Conservation (phyloP, 192 early-diverging fungal genomes). For the Backusella tuberculispora region DNA sequence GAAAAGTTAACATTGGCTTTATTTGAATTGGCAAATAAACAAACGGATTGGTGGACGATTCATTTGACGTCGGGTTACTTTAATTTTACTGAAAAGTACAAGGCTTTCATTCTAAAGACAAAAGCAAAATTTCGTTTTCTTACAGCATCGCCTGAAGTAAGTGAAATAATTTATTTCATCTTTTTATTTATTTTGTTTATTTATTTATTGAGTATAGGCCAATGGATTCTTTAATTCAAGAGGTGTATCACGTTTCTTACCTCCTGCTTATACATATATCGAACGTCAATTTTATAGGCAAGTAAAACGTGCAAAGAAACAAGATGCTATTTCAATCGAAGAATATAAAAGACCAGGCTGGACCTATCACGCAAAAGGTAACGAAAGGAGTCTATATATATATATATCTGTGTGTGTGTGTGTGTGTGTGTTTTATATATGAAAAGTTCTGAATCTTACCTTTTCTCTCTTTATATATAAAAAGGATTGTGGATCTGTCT, state of each 20-base stretch:
- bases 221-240: constrained; percentile 90
- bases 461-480: not conserved
- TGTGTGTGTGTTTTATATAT: not conserved
- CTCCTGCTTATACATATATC: constrained; percentile 89
- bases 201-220: constrained; percentile 55
- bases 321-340: constrained; percentile 62
- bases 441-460: not conserved
- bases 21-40: constrained; percentile 54
- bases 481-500: constrained; percentile 79
- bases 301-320: constrained; percentile 45
- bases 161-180: not conserved
- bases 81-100: constrained; percentile 81
- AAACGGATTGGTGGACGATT: constrained; percentile 57
- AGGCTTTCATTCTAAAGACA: constrained; percentile 62
- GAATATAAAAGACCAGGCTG: constrained; percentile 84
- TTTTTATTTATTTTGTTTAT: not conserved
- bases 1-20: constrained; percentile 64
- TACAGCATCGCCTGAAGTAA: constrained; percentile 86
- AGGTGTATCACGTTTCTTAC: constrained; percentile 87
- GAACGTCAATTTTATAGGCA: constrained; percentile 70
- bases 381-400: not conserved
- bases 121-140: constrained; percentile 70
- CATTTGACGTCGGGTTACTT: constrained; percentile 92
- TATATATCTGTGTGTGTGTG: no score
- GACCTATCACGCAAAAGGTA: constrained; percentile 98